These are phyloP conservation scores for Lentinula novae-zelandiae DNA, from an alignment of 1,284 basidiomycete genomes.

Conservation along the genomic window DNA sequence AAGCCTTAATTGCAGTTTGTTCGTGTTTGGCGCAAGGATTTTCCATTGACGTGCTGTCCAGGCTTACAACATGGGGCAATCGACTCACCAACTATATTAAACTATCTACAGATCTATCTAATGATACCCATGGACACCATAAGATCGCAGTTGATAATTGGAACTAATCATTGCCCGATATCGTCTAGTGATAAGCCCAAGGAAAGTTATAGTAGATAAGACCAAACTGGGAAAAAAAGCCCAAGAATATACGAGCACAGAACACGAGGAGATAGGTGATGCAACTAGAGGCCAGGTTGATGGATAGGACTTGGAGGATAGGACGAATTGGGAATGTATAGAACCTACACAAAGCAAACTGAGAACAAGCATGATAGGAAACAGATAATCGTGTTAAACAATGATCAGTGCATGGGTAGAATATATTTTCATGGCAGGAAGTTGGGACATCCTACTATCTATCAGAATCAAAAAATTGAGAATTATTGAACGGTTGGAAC, in stretches of 20 bases:
- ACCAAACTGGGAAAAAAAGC: neutral
- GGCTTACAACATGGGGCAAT: no score
- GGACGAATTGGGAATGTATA: neutral
- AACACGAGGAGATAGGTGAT: neutral
- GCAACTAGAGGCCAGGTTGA: neutral
- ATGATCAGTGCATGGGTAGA: neutral
- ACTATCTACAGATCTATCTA: neutral
- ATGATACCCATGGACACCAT: neutral
- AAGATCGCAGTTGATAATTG: neutral
- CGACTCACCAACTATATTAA: neutral
- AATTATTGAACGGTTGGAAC: slow-evolving; percentile 24
- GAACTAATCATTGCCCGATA: neutral
- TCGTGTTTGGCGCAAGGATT: neutral
- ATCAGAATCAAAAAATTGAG: slow-evolving; percentile 27
- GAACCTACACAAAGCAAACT: slow-evolving; percentile 11
- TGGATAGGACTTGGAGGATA: neutral
- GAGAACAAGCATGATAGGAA: neutral
- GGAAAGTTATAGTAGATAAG: neutral
- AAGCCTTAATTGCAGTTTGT: neutral
- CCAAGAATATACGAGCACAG: neutral
- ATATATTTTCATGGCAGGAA: slow-evolving; percentile 2
- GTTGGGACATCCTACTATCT: slow-evolving; percentile 1
- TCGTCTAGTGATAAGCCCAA: neutral
- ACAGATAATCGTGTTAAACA: neutral
- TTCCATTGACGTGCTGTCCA: no score